Base-by-base conservation (phyloP, 1,284 basidiomycete species). In the Anthracocystis walkeri region DNA sequence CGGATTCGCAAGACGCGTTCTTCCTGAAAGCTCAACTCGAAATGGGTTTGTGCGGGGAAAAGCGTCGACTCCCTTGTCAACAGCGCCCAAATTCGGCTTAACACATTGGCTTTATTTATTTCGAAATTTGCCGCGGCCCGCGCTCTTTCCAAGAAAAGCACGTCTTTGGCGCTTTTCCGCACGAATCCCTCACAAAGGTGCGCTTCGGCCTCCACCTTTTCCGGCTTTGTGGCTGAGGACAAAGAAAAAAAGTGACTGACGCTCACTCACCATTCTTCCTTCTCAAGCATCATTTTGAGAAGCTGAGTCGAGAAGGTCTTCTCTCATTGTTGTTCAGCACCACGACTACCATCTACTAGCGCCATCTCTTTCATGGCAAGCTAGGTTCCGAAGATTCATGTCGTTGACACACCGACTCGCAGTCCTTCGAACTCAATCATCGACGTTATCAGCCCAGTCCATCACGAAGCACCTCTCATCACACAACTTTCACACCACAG, bases 371-470 rank as follows among this genome's bases (percentile, higher is more conserved):
- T 21, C 18, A 41, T 21, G 27, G 23, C 44, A 29, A 42, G 31
- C 49, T 55, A 27, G 46, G 27, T 18, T 33, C 4, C 14, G 1
- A 29, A 11, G 41, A 41, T 65, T 45, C 58, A 71, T 71, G 68
- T 41, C 55, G 44, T 42, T 62, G 58, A 44, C 50, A 25, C 40
- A 55, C 16, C 54, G 58, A 58, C 50, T 71, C 3, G 55, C 46
- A 38, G 55, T 27, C 42, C 35, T 65, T 58, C 63, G 68, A 51
- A 46, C 45, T n/a, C 27, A 25, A 27, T 10, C 63, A 51, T 18
- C 54, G 7, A 33, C 31, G 5, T 12, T 11, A 21, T 55, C 25
- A 16, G 18, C 27, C 10, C 3, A 29, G 7, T 7, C 51, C 38
- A 21, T 42, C 52, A 50, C 3, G 31, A 48, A 50, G 11, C 53